These are phyloP conservation scores for Lunularia cruciata DNA, from an alignment of 225 moss, liverwort and hornwort genomes.

Conservation along the genomic window DNA sequence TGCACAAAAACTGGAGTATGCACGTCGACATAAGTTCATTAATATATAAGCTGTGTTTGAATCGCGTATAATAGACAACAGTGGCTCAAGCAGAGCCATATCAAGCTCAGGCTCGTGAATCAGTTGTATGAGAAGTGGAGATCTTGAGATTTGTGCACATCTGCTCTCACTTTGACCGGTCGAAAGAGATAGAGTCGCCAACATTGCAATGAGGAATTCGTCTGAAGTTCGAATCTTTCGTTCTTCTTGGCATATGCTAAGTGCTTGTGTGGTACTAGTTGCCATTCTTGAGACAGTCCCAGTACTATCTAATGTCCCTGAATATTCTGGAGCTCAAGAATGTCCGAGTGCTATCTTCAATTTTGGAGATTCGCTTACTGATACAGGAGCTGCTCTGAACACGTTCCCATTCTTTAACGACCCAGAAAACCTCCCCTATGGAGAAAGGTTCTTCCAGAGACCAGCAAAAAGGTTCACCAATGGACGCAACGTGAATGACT, in stretches of 20 bases:
- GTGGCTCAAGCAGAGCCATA: too few relatives aligned
- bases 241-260: not conserved
- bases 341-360: constrained; percentile 29
- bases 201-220: not conserved
- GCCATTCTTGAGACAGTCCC: not conserved
- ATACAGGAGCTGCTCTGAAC: constrained; percentile 8
- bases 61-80: too few relatives aligned
- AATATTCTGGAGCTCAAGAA: not conserved
- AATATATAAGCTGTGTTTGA: too few relatives aligned
- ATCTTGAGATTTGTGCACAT: too few relatives aligned
- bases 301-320: not conserved
- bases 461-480: constrained; percentile 29
- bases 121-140: too few relatives aligned
- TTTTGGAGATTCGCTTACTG: constrained; percentile 35
- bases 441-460: constrained; percentile 25
- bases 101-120: too few relatives aligned
- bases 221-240: not conserved
- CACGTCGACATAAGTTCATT: too few relatives aligned
- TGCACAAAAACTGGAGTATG: too few relatives aligned
- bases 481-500: constrained; percentile 23
- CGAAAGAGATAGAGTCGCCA: too few relatives aligned
- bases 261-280: not conserved
- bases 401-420: constrained; percentile 9
- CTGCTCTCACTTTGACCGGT: too few relatives aligned
- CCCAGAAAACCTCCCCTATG: constrained; percentile 23